Conservation (phyloP, 1,139 yeast species). For the Protomyces pachydermus region DNA sequence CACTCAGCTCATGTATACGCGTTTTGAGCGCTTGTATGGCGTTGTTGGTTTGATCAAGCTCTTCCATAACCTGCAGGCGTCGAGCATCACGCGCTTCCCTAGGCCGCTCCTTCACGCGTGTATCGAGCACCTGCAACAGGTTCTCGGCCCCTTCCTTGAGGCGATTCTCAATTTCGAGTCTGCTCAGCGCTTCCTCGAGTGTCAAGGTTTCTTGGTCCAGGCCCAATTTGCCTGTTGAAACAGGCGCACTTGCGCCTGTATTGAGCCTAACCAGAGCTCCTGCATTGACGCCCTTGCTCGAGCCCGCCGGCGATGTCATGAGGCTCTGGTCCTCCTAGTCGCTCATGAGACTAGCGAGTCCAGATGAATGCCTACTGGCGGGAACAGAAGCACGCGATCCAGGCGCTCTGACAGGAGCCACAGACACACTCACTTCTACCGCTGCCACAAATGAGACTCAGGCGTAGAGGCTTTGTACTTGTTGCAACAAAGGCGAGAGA, state of each 20-base stretch:
- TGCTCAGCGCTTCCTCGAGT: slow-evolving; percentile 4
- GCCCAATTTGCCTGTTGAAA: neutral
- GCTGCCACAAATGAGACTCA: too few species aligned
- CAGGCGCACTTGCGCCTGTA: neutral
- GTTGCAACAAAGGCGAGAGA: too few species aligned
- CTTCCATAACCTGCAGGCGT: slow-evolving; percentile 38
- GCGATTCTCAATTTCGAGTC: slow-evolving; percentile 42
- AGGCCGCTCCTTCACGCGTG: slow-evolving; percentile 32
- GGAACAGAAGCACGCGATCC: too few species aligned
- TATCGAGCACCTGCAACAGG: slow-evolving; percentile 39
- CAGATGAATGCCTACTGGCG: too few species aligned
- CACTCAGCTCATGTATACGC: slow-evolving; percentile 37
- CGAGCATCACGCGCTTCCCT: slow-evolving; percentile 35
- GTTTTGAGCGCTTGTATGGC: slow-evolving; percentile 38
- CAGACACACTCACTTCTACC: too few species aligned
- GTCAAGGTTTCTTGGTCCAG: slow-evolving; percentile 3
- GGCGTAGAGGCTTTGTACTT: too few species aligned
- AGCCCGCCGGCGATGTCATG: neutral
- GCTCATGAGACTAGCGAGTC: too few species aligned
- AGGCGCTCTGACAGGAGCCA: too few species aligned
- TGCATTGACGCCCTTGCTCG: neutral
- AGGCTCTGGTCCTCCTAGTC: neutral
- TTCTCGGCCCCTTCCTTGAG: slow-evolving; percentile 45
- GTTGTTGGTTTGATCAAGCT: slow-evolving; percentile 42
- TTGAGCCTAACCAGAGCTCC: neutral